Percentiles rank a stretch among this genome's conserved stretches.
Conservation (phyloP, 306 rosid species). For the Castanea sativa region DNA sequence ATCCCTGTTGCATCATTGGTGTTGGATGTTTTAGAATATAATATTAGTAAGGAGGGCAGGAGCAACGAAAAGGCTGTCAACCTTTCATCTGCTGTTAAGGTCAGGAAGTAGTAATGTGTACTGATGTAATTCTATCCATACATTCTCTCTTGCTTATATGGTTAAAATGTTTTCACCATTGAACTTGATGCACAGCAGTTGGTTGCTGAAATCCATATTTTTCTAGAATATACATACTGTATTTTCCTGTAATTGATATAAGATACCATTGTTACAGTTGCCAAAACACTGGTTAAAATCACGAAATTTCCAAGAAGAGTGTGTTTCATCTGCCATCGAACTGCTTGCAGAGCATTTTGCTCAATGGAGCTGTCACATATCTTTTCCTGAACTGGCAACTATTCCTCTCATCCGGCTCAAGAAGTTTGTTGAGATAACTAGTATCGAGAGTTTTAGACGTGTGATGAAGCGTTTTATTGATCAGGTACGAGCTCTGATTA, state of each 20-base stretch:
- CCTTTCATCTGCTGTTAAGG: constrained; percentile 60
- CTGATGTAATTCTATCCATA: neutral
- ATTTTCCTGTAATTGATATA: constrained; percentile 20
- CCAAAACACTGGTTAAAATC: constrained; percentile 91
- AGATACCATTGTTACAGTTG: constrained; percentile 52
- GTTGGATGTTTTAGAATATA: constrained; percentile 73
- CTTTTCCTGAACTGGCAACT: constrained; percentile 88
- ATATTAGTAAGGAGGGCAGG: constrained; percentile 56
- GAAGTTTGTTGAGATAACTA: constrained; percentile 62
- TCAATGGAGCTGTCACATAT: constrained; percentile 83
- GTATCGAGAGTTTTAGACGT: constrained; percentile 68
- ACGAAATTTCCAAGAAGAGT: constrained; percentile 64
- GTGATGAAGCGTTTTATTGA: constrained; percentile 74
- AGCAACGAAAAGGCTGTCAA: constrained; percentile 53
- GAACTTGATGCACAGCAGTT: neutral
- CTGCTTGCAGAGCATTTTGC: constrained; percentile 76
- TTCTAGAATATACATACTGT: constrained; percentile 4
- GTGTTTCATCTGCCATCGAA: constrained; percentile 71
- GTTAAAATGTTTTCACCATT: neutral
- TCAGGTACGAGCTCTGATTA: constrained; percentile 57
- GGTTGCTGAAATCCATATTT: constrained; percentile 6
- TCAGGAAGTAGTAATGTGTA: constrained; percentile 21
- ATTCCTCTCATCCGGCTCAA: constrained; percentile 67
- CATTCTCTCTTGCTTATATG: neutral
- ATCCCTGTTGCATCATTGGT: constrained; percentile 78